Base-by-base conservation (phyloP, 2,329 filamentous ascomycete genomes). In the Xylaria hypoxylon region DNA sequence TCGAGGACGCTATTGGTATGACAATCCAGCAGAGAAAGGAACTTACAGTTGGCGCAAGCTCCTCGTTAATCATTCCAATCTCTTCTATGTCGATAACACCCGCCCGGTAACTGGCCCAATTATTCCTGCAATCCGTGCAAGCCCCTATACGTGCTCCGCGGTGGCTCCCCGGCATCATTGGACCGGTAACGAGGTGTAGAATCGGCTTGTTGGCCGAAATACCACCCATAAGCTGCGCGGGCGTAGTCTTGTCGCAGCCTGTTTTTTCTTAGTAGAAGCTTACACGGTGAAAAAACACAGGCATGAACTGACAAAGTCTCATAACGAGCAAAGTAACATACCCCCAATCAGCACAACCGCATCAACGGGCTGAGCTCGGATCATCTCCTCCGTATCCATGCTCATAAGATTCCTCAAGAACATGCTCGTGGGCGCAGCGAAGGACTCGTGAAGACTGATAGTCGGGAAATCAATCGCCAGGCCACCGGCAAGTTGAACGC, bases 311-410 rank as follows among this genome's bases (percentile, higher is more conserved):
- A 26, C 35, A 24, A 33, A 35, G 8, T n/a, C n/a, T 47, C 35
- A 28, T 1, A 33, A 33, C 1, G 2, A 26, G 24, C 11, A 52
- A 6, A 40, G 38, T 3, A 17, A 77, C 79, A 67, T 63, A 87
- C 88, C 90, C 53, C 90, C 90, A 70, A 92, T 89, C 69, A 90
- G 81, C 15, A 91, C 84, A 10, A 87, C 87, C 0, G 88, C 87
- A 77, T 93, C 90, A 17, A 90, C 83, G 0, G 90, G 90, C 77
- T 93, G 90, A 0, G 90, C 90, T 48, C 82, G 81, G 59, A 92
- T 88, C 90, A 93, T 93, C 80, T 93, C 90, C 76, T 93, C 91
- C 0, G 91, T 93, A 74, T 93, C 91, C 89, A 93, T 92, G 70
- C 88, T 90, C 90, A 93, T 93, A 63, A 93, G 74, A 70, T 93